Conservation (phyloP, 2,329 filamentous ascomycete genomes). For the Verruconis gallopava region DNA sequence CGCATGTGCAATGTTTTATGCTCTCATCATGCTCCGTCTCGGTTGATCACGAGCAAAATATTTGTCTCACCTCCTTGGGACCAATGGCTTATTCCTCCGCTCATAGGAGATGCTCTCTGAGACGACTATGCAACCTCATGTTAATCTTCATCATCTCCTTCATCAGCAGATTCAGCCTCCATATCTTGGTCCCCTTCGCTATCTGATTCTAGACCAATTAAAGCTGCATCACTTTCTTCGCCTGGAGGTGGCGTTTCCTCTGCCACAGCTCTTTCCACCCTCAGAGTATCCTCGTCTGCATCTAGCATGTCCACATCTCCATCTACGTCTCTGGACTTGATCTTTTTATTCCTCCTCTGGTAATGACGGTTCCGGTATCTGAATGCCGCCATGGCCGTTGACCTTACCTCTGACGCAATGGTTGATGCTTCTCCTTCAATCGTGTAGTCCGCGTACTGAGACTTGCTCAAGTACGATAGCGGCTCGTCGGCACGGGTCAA, state of each 20-base stretch:
- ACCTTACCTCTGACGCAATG: constrained; percentile 2
- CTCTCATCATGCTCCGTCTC: too few species aligned
- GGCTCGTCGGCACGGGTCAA: constrained; percentile 18
- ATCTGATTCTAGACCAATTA: constrained; percentile 3
- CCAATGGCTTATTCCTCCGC: too few species aligned
- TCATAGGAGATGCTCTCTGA: too few species aligned
- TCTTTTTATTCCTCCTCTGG: neutral
- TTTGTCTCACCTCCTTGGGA: too few species aligned
- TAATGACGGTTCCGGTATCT: neutral
- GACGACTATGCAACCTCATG: too few species aligned
- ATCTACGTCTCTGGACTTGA: neutral
- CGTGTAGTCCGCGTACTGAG: constrained; percentile 1
- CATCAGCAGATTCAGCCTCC: constrained; percentile 6
- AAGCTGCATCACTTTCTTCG: constrained; percentile 6
- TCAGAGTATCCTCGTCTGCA: constrained; percentile 7
- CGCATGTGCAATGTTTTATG: too few species aligned
- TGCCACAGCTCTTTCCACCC: constrained; percentile 1
- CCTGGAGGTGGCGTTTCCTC: constrained; percentile 12
- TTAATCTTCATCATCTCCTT: constrained; percentile 13
- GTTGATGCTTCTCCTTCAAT: constrained; percentile 9
- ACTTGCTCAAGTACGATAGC: neutral
- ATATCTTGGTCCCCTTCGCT: constrained; percentile 5
- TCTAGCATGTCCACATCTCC: constrained; percentile 14
- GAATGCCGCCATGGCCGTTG: constrained; percentile 5
- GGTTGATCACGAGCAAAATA: too few species aligned